Base-by-base conservation (phyloP, 1,284 basidiomycete genomes). In the Rhizopogon parksii region DNA sequence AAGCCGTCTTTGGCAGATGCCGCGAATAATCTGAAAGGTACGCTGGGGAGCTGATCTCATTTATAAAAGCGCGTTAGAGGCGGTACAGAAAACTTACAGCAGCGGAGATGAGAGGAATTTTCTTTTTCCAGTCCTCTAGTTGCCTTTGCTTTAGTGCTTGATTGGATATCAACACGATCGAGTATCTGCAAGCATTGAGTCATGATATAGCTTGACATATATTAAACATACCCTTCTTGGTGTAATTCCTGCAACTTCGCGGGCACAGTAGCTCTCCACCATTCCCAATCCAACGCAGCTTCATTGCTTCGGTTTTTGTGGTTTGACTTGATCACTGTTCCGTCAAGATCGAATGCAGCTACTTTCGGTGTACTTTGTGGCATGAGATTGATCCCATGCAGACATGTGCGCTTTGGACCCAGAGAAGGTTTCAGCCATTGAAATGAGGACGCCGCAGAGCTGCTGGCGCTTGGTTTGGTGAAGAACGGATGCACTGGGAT, bases 311-410 rank as follows among this genome's bases (percentile, higher is more conserved):
- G 71, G 39, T 63, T 69, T n/a, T 72, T 75, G 40, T 74, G 73
- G 36, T 69, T 71, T 2, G 79, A 78, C 58, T 81, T 79, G 63
- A 96, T 92, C 49, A 95, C 60, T 0, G 91, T 95, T 0, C 90
- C 92, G 62, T 96, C 93, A 4, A 96, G 71, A 62, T 95, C 92
- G 59, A 93, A 91, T 5, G 85, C 78, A 4, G 91, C 88, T 15
- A 94, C 77, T 55, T 83, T 85, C 6, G 70, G 25, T 1, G 67
- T 69, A 8, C 70, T 65, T 12, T 66, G 62, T 0, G 87, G 83
- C 4, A 64, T 59, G 5, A 81, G 70, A 62, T 85, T 77, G 34
- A 76, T 59, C 8, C 77, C 88, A 57, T 87, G 76, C 24, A 88
- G 69, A 68, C 85, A 88, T 2, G 82, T 78, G 3, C 71, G 67